phyloP scores from a whole-genome alignment of 1,284 basidiomycete genomes.

The Trichosporon coremiiforme region DNA sequence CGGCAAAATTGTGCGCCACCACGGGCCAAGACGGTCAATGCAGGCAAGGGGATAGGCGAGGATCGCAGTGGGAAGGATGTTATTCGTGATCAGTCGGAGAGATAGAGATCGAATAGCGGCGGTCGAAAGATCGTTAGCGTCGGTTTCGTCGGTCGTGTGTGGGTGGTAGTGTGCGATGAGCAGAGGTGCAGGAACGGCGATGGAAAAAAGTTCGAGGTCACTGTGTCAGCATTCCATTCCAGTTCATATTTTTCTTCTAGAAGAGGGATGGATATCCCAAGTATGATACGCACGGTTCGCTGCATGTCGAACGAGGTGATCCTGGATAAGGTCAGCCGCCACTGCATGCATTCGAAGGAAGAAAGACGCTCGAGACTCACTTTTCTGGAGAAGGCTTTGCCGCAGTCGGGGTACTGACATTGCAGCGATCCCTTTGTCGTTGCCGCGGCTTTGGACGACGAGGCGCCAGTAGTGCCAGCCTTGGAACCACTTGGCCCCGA shows the following conservation, averaged over 20 bases:
- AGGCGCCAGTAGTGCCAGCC: not conserved
- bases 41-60: conserved; percentile 12
- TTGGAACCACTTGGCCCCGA: not conserved
- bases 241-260: not conserved
- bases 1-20: conserved; percentile 11
- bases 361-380: no score
- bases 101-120: not conserved
- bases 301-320: conserved; percentile 48
- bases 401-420: conserved; percentile 40
- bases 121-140: not conserved
- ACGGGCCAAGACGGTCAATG: conserved; percentile 17
- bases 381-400: conserved; percentile 49
- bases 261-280: not conserved
- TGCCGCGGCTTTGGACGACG: not conserved
- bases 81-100: not conserved
- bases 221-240: conserved; percentile 9
- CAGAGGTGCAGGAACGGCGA: not conserved
- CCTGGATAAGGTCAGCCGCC: conserved; percentile 33
- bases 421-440: conserved; percentile 18
- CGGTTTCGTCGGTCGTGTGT: conserved; percentile 1
- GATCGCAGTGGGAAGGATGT: not conserved
- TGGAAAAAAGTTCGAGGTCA: not conserved
- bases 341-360: not conserved
- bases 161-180: not conserved
- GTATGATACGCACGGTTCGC: conserved; percentile 44